Base-by-base conservation (phyloP, 2,329 filamentous ascomycete species). In the Ophiostoma piceae region DNA sequence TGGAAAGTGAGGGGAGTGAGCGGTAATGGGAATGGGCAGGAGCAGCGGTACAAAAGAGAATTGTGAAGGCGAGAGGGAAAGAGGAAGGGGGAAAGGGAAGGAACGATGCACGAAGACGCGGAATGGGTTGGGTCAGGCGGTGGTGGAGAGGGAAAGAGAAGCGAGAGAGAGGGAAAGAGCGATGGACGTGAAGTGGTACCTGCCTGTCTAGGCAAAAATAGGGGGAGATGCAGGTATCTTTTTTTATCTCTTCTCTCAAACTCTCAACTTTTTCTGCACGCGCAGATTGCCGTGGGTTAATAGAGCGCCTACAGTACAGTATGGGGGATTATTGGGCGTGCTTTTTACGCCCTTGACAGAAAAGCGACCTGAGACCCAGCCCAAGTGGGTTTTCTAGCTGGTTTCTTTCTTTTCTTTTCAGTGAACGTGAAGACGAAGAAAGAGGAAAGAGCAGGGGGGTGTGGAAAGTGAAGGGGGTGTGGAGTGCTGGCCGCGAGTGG, bases 381-480 rank as follows among this genome's bases (percentile, higher is more conserved):
- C 68, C 57, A 67, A 71, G 71, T 70, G 69, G 71, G 65, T 67
- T 66, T 64, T 41, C 41, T 22, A 29, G 57, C 57, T 62, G 57
- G 47, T 19, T 26, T 54, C 26, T 16, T 66, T 26, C 54, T 35
- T 35, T 29, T 66, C 22, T 35, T 64, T 67, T 68, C 54, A 69
- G 57, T 57, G 60, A 35, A 9, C 29, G 60, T 64, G 60, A 64
- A 37, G 60, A 29, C 26, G 26, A 35, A 19, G 26, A 7, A 62
- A 26, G 11, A 16, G 22, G 51, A 70, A 68, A 57, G 22, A 22
- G 22, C 68, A 71, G 72, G 69, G 70, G 67, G 68, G 70, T 69
- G 71, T 67, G 65, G 35, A 35, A 62, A 65, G 62, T 60, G 62
- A 70, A 68, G 71, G 70, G 67, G 60, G 71, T 71, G 71, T 68